phyloP scores from a whole-genome alignment of 768 basidiomycete species.

The Boletus sp. region DNA sequence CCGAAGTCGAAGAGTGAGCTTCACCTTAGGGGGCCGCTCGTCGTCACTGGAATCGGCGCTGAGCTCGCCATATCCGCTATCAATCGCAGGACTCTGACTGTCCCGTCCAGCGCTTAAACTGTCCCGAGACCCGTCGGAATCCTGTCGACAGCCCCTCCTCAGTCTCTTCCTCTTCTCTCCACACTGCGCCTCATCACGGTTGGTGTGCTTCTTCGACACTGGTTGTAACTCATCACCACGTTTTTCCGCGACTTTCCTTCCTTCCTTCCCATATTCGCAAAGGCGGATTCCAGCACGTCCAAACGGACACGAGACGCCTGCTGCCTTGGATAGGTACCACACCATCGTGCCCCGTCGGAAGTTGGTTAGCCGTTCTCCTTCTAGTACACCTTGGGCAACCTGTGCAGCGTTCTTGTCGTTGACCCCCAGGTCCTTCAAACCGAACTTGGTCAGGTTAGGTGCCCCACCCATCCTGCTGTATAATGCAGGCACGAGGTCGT shows the following conservation, averaged over 20 bases:
- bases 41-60: constrained; percentile 30
- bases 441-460: constrained; percentile 36
- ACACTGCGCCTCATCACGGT: constrained; percentile 35
- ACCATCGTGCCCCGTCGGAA: constrained; percentile 78
- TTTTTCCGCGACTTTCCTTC: constrained; percentile 33
- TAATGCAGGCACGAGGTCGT: constrained; percentile 70
- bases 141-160: constrained; percentile 31
- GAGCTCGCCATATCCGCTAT: constrained; percentile 28
- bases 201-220: constrained; percentile 46
- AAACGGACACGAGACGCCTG: constrained; percentile 77
- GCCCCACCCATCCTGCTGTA: constrained; percentile 71
- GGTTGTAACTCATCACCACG: constrained; percentile 29
- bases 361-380: constrained; percentile 53
- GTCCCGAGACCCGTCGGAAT: constrained; percentile 15
- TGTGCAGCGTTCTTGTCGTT: constrained; percentile 30
- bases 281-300: constrained; percentile 69
- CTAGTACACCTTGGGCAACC: constrained; percentile 4
- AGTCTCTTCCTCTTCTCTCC: constrained; percentile 48
- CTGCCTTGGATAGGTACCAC: constrained; percentile 76
- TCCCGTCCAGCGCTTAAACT: constrained; percentile 11
- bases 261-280: constrained; percentile 61
- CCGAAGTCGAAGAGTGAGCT: constrained; percentile 65
- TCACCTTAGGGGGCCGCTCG: constrained; percentile 57
- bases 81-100: constrained; percentile 23
- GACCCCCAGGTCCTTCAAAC: constrained; percentile 10